Conservation (phyloP, 192 early-diverging fungal species). For the Coemansia sp. region DNA sequence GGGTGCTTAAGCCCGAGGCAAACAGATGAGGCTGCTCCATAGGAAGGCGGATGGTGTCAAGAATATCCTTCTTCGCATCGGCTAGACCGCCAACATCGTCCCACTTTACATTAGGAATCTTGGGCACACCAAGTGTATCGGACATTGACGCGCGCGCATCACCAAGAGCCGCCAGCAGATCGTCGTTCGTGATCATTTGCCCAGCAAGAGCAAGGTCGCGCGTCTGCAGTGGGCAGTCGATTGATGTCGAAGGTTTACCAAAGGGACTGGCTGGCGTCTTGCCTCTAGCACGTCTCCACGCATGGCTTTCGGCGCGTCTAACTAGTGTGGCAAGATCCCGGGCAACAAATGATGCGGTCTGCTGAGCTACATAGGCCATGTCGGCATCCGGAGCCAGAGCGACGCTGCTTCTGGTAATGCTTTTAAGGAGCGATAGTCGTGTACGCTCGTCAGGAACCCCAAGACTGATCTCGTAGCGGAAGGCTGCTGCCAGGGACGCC, state of each 20-base stretch:
- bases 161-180: slow-evolving; percentile 78
- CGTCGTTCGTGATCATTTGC: slow-evolving; percentile 70
- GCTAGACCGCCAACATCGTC: slow-evolving; percentile 96
- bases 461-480: slow-evolving; percentile 75
- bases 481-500: slow-evolving; percentile 70
- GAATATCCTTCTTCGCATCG: slow-evolving; percentile 87
- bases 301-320: slow-evolving; percentile 67
- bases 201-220: slow-evolving; percentile 69
- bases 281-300: slow-evolving; percentile 57
- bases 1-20: slow-evolving; percentile 88
- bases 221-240: slow-evolving; percentile 6
- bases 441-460: slow-evolving; percentile 72
- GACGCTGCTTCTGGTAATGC: slow-evolving; percentile 50
- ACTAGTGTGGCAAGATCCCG: slow-evolving; percentile 81
- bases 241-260: not conserved
- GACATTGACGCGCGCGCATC: slow-evolving; percentile 80
- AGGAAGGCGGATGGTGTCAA: slow-evolving; percentile 96
- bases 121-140: slow-evolving; percentile 92
- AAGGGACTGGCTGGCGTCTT: not conserved
- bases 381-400: slow-evolving; percentile 77
- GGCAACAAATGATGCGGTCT: slow-evolving; percentile 89
- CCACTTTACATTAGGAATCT: slow-evolving; percentile 98
- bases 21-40: slow-evolving; percentile 96
- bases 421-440: slow-evolving; percentile 64
- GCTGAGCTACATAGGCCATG: slow-evolving; percentile 72